These are phyloP conservation scores for Micractinium sp. DNA, from an alignment of 139 green algal species.

Conservation along the genomic window DNA sequence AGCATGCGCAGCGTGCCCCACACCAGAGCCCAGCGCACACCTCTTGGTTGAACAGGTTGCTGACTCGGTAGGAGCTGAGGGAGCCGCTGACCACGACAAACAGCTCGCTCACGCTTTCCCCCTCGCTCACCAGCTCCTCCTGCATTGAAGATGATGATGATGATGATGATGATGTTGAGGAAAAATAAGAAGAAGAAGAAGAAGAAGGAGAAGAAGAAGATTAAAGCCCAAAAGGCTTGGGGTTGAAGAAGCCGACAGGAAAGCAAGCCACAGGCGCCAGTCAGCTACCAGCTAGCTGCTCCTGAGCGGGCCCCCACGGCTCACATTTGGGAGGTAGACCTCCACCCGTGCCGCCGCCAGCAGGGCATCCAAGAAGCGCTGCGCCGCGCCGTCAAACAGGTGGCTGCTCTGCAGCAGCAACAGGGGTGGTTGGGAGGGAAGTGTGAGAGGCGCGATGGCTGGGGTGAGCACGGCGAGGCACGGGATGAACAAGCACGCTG, in stretches of 20 bases:
- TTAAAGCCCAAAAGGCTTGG: not conserved
- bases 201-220: not conserved
- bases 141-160: too few relatives aligned
- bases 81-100: conserved; percentile 55
- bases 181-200: too few relatives aligned
- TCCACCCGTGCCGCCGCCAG: conserved; percentile 60
- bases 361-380: conserved; percentile 69
- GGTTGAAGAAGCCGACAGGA: not conserved
- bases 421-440: not conserved
- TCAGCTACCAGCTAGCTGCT: too few relatives aligned
- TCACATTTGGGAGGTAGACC: conserved; percentile 62
- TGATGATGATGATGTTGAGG: too few relatives aligned
- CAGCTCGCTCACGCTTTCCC: conserved; percentile 64
- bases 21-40: not conserved
- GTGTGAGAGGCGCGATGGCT: too few relatives aligned
- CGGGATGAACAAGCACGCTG: not conserved
- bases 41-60: conserved; percentile 17
- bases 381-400: conserved; percentile 57
- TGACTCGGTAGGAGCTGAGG: conserved; percentile 16
- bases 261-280: too few relatives aligned
- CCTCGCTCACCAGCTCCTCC: conserved; percentile 59
- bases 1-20: not conserved
- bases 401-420: conserved; percentile 42
- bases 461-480: too few relatives aligned
- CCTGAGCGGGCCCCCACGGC: conserved; percentile 16